A percentile compares a stretch with the other conserved stretches of the same genome.
These are phyloP conservation scores for Rhodomyrtus psidioides DNA, from an alignment of 441 rosid genomes.

Conservation along the genomic window DNA sequence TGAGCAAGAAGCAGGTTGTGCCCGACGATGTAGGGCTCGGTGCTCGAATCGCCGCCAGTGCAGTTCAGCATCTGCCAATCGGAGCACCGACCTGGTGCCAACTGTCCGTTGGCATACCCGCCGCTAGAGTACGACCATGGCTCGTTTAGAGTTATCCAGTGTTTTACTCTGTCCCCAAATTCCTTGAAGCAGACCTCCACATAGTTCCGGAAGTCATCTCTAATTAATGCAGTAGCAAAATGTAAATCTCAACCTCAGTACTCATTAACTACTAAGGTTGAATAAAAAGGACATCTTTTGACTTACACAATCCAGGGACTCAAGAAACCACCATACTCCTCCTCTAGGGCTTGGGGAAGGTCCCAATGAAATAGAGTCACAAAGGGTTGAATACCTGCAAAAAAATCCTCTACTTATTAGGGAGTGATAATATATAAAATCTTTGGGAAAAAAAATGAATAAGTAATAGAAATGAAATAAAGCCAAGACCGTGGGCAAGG, in stretches of 20 bases:
- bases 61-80: constrained; percentile 24
- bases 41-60: constrained; percentile 38
- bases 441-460: too few relatives aligned
- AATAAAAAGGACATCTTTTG: too few relatives aligned
- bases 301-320: constrained; percentile 6
- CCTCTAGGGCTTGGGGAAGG: constrained; percentile 4
- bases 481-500: neutral
- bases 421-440: too few relatives aligned
- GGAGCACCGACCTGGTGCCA: constrained; percentile 53
- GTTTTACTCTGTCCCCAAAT: constrained; percentile 60
- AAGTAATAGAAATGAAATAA: neutral
- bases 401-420: neutral
- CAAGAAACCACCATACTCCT: constrained; percentile 6
- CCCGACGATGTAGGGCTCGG: constrained; percentile 43
- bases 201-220: constrained; percentile 36
- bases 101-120: constrained; percentile 28
- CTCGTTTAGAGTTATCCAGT: constrained; percentile 75
- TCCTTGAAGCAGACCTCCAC: constrained; percentile 37
- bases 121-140: constrained; percentile 18
- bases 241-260: neutral
- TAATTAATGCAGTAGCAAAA: neutral
- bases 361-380: constrained; percentile 6
- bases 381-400: constrained; percentile 1
- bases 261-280: too few relatives aligned
- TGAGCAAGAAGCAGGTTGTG: constrained; percentile 66